A percentile compares a stretch with the other conserved stretches of the same genome.
phyloP scores from a whole-genome alignment of 257 asterid genomes.

The Apocynum venetum region DNA sequence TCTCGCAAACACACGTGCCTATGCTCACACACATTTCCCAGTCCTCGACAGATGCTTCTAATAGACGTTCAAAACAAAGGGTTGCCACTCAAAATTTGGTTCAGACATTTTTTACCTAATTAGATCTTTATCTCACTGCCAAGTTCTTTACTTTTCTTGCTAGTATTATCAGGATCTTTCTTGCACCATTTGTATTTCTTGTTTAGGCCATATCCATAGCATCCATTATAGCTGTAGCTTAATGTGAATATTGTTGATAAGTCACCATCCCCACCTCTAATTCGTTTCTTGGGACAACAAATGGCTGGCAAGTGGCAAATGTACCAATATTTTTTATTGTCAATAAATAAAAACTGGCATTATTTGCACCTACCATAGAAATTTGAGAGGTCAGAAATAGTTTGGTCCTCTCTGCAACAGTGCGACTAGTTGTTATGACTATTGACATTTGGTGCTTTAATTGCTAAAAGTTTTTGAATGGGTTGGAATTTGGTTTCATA shows the following conservation, averaged over 20 bases:
- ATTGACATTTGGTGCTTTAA: neutral
- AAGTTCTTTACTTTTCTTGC: neutral
- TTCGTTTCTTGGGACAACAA: neutral
- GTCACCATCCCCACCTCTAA: neutral
- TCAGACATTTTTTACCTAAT: neutral
- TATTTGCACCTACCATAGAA: conserved; percentile 15
- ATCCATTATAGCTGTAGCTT: conserved; percentile 6
- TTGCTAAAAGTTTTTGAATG: neutral
- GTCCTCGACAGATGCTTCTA: neutral
- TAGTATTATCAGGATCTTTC: neutral
- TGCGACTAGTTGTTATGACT: neutral
- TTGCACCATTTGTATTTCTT: too few species aligned
- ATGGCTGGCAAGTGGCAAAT: conserved; percentile 23
- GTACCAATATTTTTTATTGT: conserved; percentile 7
- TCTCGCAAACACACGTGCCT: neutral
- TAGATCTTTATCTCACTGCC: neutral
- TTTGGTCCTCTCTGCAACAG: neutral
- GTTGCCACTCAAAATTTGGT: too few species aligned
- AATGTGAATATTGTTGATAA: conserved; percentile 1
- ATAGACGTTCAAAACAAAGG: neutral
- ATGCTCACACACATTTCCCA: neutral
- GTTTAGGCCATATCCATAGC: too few species aligned
- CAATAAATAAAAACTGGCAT: conserved; percentile 15
- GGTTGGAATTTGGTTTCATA: neutral
- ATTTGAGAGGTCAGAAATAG: conserved; percentile 17